These are phyloP conservation scores for Protomyces inouyei DNA, from an alignment of 1,139 yeast genomes.

Conservation along the genomic window DNA sequence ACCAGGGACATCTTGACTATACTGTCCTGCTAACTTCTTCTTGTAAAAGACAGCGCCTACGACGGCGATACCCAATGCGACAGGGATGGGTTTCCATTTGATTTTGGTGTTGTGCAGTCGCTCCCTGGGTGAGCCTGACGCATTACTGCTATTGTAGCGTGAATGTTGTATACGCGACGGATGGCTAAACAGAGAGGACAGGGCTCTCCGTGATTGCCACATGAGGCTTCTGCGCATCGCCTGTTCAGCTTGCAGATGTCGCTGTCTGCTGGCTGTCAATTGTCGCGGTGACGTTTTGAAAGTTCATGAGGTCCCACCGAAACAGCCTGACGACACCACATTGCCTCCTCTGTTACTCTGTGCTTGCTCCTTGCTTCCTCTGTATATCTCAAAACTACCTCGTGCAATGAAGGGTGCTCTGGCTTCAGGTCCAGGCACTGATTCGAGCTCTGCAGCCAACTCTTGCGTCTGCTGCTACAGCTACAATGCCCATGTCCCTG, in stretches of 20 bases:
- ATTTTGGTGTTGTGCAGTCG: constrained; percentile 17
- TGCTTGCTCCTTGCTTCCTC: no score
- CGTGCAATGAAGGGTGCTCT: no score
- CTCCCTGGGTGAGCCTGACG: neutral
- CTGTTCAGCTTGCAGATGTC: no score
- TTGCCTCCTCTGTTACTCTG: no score
- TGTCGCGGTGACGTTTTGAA: no score
- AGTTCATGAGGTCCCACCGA: no score
- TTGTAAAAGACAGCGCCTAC: constrained; percentile 26
- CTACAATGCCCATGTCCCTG: neutral
- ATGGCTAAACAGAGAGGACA: neutral
- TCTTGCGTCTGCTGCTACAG: constrained; percentile 21
- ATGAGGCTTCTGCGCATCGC: neutral
- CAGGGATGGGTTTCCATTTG: constrained; percentile 29
- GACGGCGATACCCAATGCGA: constrained; percentile 29
- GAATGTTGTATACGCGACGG: neutral
- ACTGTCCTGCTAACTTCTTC: constrained; percentile 17
- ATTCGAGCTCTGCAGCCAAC: neutral
- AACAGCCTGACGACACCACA: no score
- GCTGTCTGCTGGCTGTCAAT: no score
- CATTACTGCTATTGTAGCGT: neutral
- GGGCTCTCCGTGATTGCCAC: neutral
- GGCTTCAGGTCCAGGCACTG: neutral
- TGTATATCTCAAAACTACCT: no score
- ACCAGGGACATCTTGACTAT: constrained; percentile 12